Evolutionary conservation across 2,329 filamentous ascomycete species (phyloP), one percentile per base, ranked within the genome.

Genomic region (Massarina eburnea): DNA sequence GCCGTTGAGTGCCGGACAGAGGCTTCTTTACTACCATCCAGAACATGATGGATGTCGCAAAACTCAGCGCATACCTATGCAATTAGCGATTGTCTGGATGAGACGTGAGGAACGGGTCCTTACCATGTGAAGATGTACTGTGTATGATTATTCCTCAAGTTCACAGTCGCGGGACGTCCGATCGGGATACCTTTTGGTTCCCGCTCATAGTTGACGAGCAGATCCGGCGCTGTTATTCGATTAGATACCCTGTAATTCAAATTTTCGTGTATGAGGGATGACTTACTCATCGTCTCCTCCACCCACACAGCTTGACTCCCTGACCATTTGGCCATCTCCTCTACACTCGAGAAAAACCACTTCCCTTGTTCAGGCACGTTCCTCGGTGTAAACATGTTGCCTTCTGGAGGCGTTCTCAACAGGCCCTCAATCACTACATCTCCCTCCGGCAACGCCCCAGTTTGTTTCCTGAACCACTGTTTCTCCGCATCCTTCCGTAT

Each of bases 121-220:
- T 82, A 97, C 94, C 94, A 99, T 57, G 94, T 99, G 71, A 96
- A 94, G 58, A 99, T 99, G 72, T 99, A 99, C 77, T 97, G 94
- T 54, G 89, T 85, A 72, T 99, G 94, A 73, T 95, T 97, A 69
- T 99, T 99, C 68, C 90, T 83, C 65, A 99, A 76, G 68, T 95
- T 95, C 49, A 99, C 91, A 73, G 95, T 90, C 4, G 94, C 82
- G 6, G 89, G 76, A 65, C 92, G 81, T 12, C 91, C 94, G 66
- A 96, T 92, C 1, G 94, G 94, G 48, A 96, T 85, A 21, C 94
- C 94, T 60, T 86, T 88, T 12, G 80, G 79, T 64, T 89, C 81
- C 64, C 90, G 83, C 60, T 91, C 84, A 65, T 90, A 85, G 52
- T 85, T 79, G 57, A 83, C 81, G 59, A 96, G 74, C 60, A 92